These are phyloP conservation scores for Penstemon eatonii DNA, from an alignment of 257 asterid genomes.

Conservation along the genomic window DNA sequence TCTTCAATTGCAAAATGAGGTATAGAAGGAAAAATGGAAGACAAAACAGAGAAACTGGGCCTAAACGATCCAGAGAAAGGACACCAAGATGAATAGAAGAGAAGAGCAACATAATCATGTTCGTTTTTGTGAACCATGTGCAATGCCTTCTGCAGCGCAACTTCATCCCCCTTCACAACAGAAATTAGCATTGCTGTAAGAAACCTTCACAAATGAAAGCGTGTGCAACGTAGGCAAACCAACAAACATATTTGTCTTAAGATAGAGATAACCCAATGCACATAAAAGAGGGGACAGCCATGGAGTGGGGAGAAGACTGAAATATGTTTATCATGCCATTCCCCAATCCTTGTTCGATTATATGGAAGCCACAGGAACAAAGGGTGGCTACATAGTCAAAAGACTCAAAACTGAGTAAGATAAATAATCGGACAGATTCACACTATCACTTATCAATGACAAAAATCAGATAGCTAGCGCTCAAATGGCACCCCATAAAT, in stretches of 20 bases:
- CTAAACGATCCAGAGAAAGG: constrained; percentile 77
- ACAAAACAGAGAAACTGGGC: constrained; percentile 66
- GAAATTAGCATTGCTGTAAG: constrained; percentile 27
- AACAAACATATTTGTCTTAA: constrained; percentile 9
- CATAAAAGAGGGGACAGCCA: background rate
- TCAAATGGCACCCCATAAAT: background rate
- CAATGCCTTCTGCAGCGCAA: constrained; percentile 72
- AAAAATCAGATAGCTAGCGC: background rate
- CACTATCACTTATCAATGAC: background rate
- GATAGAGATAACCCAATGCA: background rate
- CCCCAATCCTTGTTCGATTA: background rate
- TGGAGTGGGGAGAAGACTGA: background rate
- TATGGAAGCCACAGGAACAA: background rate
- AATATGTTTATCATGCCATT: background rate
- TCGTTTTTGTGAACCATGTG: constrained; percentile 62
- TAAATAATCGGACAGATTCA: background rate
- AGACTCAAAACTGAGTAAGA: background rate
- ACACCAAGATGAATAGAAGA: constrained; percentile 97
- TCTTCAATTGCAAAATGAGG: constrained; percentile 95
- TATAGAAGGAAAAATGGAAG: constrained; percentile 79
- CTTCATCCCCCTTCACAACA: constrained; percentile 77
- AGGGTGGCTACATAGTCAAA: constrained; percentile 1
- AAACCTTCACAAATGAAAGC: constrained; percentile 10
- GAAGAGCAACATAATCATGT: constrained; percentile 68
- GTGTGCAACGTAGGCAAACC: background rate